Conservation (phyloP, 1,139 yeast species). For the Candida dubliniensis region DNA sequence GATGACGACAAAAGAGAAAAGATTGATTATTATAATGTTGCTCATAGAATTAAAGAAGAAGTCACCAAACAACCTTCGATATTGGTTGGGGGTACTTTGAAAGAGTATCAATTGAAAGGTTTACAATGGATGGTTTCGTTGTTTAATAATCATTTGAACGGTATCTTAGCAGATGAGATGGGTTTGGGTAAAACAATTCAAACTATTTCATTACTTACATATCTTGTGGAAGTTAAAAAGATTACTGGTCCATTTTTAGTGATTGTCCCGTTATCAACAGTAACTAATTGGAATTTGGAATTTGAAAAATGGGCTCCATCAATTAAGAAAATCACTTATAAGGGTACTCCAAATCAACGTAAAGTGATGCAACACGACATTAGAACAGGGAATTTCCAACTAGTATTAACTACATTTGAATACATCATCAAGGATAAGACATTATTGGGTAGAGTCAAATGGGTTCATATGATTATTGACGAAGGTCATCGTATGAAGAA, state of each 20-base stretch:
- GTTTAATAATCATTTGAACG: slow-evolving; percentile 88
- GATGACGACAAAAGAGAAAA: slow-evolving; percentile 57
- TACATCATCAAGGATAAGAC: slow-evolving; percentile 75
- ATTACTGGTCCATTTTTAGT: slow-evolving; percentile 72
- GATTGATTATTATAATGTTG: slow-evolving; percentile 77
- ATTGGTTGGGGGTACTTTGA: slow-evolving; percentile 81
- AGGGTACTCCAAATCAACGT: slow-evolving; percentile 74
- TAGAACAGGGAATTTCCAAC: slow-evolving; percentile 68
- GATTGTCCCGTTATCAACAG: slow-evolving; percentile 79
- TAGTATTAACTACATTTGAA: slow-evolving; percentile 76
- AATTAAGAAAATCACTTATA: slow-evolving; percentile 65
- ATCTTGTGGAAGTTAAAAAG: slow-evolving; percentile 78
- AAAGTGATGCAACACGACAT: slow-evolving; percentile 63
- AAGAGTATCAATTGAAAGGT: slow-evolving; percentile 92
- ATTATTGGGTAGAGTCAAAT: slow-evolving; percentile 61
- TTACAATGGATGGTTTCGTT: slow-evolving; percentile 98
- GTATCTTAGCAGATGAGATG: slow-evolving; percentile 97
- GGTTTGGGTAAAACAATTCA: slow-evolving; percentile 97
- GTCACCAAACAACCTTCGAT: slow-evolving; percentile 64
- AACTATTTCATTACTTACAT: slow-evolving; percentile 86
- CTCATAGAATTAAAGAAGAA: slow-evolving; percentile 70
- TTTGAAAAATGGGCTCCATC: slow-evolving; percentile 88
- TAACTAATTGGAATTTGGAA: slow-evolving; percentile 83
- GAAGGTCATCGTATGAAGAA: slow-evolving; percentile 91
- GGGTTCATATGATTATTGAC: slow-evolving; percentile 88